Percentiles rank a stretch among this genome's conserved stretches.
Conservation (phyloP, 148 eudicot species). For the Beta vulgaris region DNA sequence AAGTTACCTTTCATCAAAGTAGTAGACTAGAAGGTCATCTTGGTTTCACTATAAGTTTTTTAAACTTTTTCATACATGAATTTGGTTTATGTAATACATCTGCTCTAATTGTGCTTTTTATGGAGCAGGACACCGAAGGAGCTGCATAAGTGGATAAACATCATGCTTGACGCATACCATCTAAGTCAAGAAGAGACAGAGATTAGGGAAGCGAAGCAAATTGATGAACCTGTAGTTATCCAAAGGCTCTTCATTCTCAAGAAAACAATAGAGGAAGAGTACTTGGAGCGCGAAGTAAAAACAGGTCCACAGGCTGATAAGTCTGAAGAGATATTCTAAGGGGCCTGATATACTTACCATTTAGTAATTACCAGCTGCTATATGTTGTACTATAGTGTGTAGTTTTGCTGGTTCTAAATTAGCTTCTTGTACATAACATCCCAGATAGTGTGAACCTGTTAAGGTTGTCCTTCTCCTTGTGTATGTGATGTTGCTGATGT, state of each 20-base stretch:
- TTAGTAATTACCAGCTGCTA: neutral
- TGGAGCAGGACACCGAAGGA: slow-evolving; percentile 78
- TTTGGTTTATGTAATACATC: neutral
- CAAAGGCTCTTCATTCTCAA: slow-evolving; percentile 89
- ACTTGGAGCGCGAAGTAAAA: slow-evolving; percentile 50
- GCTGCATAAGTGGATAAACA: slow-evolving; percentile 91
- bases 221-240: slow-evolving; percentile 72
- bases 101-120: slow-evolving; percentile 11
- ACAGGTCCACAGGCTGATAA: slow-evolving; percentile 36
- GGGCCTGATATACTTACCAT: too few species aligned
- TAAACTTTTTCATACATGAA: neutral
- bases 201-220: slow-evolving; percentile 80
- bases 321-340: slow-evolving; percentile 22
- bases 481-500: neutral
- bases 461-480: neutral
- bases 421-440: slow-evolving; percentile 3
- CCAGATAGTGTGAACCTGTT: neutral
- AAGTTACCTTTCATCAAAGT: too few species aligned
- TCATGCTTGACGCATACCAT: slow-evolving; percentile 87
- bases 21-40: too few species aligned
- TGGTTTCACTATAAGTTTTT: too few species aligned
- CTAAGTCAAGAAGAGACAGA: slow-evolving; percentile 80
- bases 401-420: neutral
- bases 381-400: neutral
- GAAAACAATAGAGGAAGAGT: slow-evolving; percentile 86